Conservation (phyloP, 1,284 basidiomycete genomes). For the Trichosporon ovoides region DNA sequence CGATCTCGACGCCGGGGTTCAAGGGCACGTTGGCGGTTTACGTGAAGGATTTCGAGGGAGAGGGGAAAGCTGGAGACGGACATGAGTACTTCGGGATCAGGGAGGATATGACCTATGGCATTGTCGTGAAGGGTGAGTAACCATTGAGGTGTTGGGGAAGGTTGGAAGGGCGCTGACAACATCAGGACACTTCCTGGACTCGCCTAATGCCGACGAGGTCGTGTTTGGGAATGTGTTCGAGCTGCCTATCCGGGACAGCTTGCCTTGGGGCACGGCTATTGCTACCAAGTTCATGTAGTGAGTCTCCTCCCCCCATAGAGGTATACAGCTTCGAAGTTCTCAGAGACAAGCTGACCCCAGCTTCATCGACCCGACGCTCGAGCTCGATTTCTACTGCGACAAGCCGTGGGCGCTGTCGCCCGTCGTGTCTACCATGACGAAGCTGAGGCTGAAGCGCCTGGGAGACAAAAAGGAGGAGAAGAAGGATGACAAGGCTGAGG, state of each 20-base stretch:
- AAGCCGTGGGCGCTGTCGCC: conserved; percentile 88
- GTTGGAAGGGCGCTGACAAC: not conserved
- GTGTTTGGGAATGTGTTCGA: conserved; percentile 73
- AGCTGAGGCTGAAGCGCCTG: conserved; percentile 55
- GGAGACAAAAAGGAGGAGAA: not conserved
- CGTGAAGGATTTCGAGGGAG: conserved; percentile 64
- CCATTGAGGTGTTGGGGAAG: not conserved
- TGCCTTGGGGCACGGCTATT: conserved; percentile 80
- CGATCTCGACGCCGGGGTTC: conserved; percentile 61
- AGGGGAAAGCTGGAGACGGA: conserved; percentile 54
- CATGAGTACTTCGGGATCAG: conserved; percentile 53
- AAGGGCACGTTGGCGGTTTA: conserved; percentile 68
- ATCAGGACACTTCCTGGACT: conserved; percentile 66
- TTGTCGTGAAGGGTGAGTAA: conserved; percentile 67
- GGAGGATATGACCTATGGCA: conserved; percentile 73
- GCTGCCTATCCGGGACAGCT: conserved; percentile 53
- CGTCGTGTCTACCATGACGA: conserved; percentile 77
- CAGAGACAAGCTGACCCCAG: conserved; percentile 48
- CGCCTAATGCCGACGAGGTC: conserved; percentile 66
- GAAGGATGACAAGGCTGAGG: conserved; percentile 9
- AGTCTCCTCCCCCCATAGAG: no score
- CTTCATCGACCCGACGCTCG: conserved; percentile 76
- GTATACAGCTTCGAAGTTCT: not conserved
- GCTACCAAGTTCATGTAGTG: conserved; percentile 79
- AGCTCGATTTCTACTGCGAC: conserved; percentile 68